These are phyloP conservation scores for Solanum pennellii DNA, from an alignment of 257 asterid species.

Conservation along the genomic window DNA sequence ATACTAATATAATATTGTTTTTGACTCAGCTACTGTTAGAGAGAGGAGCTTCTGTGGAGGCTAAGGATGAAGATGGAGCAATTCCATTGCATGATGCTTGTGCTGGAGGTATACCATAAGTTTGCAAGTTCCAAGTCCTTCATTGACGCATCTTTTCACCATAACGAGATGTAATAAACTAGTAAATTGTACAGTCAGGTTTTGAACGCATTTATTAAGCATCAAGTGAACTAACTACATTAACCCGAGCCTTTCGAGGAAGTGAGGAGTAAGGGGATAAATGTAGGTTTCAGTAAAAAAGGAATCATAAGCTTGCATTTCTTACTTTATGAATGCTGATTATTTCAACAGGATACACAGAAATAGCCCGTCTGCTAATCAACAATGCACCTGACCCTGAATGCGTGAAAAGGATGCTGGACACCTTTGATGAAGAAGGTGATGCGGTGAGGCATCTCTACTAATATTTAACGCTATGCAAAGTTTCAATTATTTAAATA, in stretches of 20 bases:
- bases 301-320: background rate
- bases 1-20: background rate
- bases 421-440: conserved; percentile 65
- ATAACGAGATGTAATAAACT: too few relatives aligned
- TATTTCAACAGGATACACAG: conserved; percentile 38
- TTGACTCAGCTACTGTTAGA: conserved; percentile 54
- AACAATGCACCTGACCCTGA: conserved; percentile 29
- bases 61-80: conserved; percentile 70
- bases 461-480: background rate
- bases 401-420: conserved; percentile 50
- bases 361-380: conserved; percentile 47
- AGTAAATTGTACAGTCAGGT: background rate
- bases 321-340: background rate
- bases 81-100: conserved; percentile 86
- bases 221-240: background rate
- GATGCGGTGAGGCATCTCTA: conserved; percentile 48
- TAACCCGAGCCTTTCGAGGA: background rate
- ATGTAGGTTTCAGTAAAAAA: background rate
- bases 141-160: background rate
- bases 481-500: background rate
- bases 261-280: background rate
- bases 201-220: background rate
- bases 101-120: conserved; percentile 55
- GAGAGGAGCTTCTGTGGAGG: conserved; percentile 62
- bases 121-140: background rate